phyloP scores from a whole-genome alignment of 257 asterid species.

The Petrea volubilis region DNA sequence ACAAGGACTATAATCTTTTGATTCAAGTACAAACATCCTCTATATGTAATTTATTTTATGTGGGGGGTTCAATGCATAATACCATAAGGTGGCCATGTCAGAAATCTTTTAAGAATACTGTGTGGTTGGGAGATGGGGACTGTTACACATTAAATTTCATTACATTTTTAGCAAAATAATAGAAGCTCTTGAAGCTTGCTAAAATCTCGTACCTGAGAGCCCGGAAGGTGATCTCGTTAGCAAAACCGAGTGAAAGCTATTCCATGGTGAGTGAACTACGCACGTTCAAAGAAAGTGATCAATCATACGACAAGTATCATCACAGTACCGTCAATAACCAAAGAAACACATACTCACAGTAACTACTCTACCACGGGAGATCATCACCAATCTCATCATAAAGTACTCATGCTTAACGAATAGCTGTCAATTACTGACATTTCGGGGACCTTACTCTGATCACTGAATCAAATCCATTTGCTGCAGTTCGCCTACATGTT shows the following conservation, averaged over 20 bases:
- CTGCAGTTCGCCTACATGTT: background rate
- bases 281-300: no score
- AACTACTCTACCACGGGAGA: background rate
- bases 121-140: no score
- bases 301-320: background rate
- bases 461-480: conserved; percentile 3
- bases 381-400: conserved; percentile 1
- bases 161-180: background rate
- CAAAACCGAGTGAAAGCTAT: no score
- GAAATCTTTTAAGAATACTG: no score
- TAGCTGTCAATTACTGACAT: conserved; percentile 11
- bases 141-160: background rate
- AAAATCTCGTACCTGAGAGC: no score
- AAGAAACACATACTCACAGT: background rate
- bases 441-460: conserved; percentile 21
- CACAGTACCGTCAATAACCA: background rate
- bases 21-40: conserved; percentile 6
- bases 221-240: no score
- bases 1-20: background rate
- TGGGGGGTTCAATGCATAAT: background rate
- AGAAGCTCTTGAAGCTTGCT: background rate
- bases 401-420: conserved; percentile 22
- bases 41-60: background rate
- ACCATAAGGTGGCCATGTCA: no score
- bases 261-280: no score